Evolutionary conservation across 2,329 filamentous ascomycete species (phyloP), one percentile per base, ranked within the genome.

Genomic region (Fusarium miscanthi): DNA sequence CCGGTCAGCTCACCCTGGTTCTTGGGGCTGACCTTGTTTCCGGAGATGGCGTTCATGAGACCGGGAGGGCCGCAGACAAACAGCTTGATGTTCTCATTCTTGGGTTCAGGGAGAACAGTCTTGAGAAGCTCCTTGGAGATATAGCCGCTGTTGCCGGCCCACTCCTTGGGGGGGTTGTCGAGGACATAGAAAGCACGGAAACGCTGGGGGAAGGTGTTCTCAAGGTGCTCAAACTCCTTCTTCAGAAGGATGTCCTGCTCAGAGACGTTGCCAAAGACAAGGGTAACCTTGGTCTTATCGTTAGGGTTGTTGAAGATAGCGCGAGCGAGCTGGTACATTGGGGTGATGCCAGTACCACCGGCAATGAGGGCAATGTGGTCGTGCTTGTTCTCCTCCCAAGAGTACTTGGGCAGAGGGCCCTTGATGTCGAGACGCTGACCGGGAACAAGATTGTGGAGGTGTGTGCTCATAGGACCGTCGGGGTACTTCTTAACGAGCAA

Each of bases 281-380:
- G 90, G 10, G 95, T 98, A 45, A 99, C 94, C 87, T 97, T 97
- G 78, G 96, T 99, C 90, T 96, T 95, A 86, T 99, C 96, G 46
- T 93, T 90, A 68, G 95, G 94, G 89, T 98, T 97, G 84, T 92
- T 94, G 91, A 98, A 97, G 85, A 99, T 97, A 80, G 91, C 89
- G 71, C 94, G 94, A 74, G 90, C 87, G 49, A 99, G 91, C 87
- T 99, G 96, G 88, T 93, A 98, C 95, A 98, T 98, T 76, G 96
- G 96, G 16, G 96, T 96, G 82, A 99, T 97, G 69, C 96, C 96
- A 12, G 96, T 98, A 74, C 96, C 96, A 78, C 96, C 96, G n/a
- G 95, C 94, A 72, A 99, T 89, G 74, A 95, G 87, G 42, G 90
- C 92, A 77, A 97, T 90, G 86, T 98, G 94, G 69, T 93, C 86